Conservation (phyloP, 75 land plant species). For the Pinus tabuliformis region DNA sequence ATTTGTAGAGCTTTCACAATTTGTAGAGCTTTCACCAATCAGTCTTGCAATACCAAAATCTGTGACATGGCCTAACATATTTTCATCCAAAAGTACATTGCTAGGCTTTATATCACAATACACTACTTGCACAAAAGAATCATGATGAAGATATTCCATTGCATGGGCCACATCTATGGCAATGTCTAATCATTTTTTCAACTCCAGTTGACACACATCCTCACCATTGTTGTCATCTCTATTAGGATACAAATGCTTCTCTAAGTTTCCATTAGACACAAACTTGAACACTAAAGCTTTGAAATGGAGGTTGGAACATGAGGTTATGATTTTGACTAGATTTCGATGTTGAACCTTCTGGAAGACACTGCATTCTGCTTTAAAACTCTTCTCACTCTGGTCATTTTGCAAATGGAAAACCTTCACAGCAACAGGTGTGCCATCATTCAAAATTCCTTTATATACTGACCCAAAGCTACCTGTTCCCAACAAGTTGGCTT, state of each 20-base stretch:
- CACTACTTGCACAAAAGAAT: conserved; percentile 11
- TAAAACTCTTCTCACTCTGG: not conserved
- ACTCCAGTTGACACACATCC: not conserved
- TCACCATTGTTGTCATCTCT: not conserved
- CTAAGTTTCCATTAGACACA: not conserved
- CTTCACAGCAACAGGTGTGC: conserved; percentile 1
- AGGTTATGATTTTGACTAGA: not conserved
- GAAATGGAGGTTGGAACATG: not conserved
- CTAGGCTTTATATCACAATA: conserved; percentile 8
- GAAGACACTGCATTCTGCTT: not conserved
- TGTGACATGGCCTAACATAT: not conserved
- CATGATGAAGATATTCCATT: conserved; percentile 31
- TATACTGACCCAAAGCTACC: conserved; percentile 6
- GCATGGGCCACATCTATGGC: conserved; percentile 33
- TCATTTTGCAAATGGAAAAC: not conserved
- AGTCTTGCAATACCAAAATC: not conserved
- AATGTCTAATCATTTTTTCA: conserved; percentile 17
- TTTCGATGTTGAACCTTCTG: conserved; percentile 4
- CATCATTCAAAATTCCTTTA: not conserved
- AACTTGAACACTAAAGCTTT: not conserved
- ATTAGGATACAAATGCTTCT: not conserved
- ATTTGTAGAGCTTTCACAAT: not conserved
- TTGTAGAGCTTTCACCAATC: too few species aligned
- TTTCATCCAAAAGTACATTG: conserved; percentile 6
- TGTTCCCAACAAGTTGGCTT: not conserved